A percentile compares a stretch with the other conserved stretches of the same genome.
Conservation (phyloP, 225 moss, liverwort and hornwort species). For the Antitrichia curtipendula region DNA sequence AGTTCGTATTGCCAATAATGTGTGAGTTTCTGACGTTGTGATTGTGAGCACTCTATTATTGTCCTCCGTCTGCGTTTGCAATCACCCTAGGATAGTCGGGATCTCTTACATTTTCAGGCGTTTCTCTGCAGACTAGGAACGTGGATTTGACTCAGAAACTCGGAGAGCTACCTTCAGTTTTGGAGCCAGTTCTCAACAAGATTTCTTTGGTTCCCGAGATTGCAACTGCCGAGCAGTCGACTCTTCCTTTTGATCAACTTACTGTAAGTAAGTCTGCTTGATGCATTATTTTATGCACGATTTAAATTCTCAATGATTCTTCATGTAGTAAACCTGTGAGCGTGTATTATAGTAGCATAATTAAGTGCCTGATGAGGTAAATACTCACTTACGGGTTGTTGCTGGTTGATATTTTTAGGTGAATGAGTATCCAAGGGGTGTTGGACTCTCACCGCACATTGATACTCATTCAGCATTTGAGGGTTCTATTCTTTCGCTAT, state of each 20-base stretch:
- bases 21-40: not conserved
- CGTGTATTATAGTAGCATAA: not conserved
- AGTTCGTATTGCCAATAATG: not conserved
- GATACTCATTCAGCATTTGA: slow-evolving; percentile 99
- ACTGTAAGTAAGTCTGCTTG: slow-evolving; percentile 61
- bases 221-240: slow-evolving; percentile 29
- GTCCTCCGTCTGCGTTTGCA: not conserved
- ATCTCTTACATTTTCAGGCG: not conserved
- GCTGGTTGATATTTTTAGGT: slow-evolving; percentile 38
- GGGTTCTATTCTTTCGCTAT: slow-evolving; percentile 81
- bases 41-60: not conserved
- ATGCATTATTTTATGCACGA: not conserved
- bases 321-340: not conserved
- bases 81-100: not conserved
- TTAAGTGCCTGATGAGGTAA: not conserved
- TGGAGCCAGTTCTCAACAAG: slow-evolving; percentile 42
- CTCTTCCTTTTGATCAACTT: slow-evolving; percentile 85
- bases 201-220: slow-evolving; percentile 57
- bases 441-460: slow-evolving; percentile 93
- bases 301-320: not conserved
- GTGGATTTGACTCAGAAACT: slow-evolving; percentile 71
- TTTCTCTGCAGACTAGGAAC: slow-evolving; percentile 68
- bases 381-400: not conserved
- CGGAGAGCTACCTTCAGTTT: slow-evolving; percentile 61
- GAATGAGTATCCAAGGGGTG: slow-evolving; percentile 93